These are phyloP conservation scores for Ceraceosorus guamensis DNA, from an alignment of 1,284 basidiomycete genomes.

Conservation along the genomic window DNA sequence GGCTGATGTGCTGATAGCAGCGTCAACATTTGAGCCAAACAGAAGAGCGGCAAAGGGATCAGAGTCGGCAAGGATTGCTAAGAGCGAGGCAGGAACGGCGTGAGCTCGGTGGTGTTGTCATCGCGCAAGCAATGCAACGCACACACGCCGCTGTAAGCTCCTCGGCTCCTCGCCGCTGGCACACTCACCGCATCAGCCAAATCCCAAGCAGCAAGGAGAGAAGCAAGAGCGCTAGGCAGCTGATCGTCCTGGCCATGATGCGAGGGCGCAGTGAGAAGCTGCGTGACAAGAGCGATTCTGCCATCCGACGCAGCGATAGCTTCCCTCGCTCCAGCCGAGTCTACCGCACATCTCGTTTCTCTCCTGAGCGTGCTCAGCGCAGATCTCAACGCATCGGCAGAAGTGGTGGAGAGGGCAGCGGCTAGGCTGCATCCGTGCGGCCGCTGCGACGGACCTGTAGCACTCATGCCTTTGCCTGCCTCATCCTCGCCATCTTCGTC, in stretches of 20 bases:
- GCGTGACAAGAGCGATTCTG: not conserved
- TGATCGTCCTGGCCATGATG: too few species aligned
- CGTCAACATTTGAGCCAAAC: slow-evolving; percentile 33
- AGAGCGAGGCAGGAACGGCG: slow-evolving; percentile 4
- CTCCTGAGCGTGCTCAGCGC: too few species aligned
- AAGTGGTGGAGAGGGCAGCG: not conserved
- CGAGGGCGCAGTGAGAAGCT: too few species aligned
- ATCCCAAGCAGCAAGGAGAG: too few species aligned
- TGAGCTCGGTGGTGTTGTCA: not conserved
- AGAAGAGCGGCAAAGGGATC: slow-evolving; percentile 29
- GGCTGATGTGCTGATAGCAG: slow-evolving; percentile 39
- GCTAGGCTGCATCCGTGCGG: slow-evolving; percentile 6
- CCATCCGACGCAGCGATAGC: not conserved
- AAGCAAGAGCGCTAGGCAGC: too few species aligned
- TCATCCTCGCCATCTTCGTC: too few species aligned
- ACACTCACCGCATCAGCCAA: too few species aligned
- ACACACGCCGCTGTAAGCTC: not conserved
- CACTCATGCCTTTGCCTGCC: too few species aligned
- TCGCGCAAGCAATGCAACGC: not conserved
- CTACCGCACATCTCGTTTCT: too few species aligned
- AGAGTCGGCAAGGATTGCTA: slow-evolving; percentile 16
- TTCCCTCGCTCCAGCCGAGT: too few species aligned
- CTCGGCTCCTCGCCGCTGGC: too few species aligned
- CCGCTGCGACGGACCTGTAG: too few species aligned
- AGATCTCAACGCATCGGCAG: not conserved